Conservation (phyloP, 202 grass and related monocot genomes). For the Cymbopogon flexuosus region DNA sequence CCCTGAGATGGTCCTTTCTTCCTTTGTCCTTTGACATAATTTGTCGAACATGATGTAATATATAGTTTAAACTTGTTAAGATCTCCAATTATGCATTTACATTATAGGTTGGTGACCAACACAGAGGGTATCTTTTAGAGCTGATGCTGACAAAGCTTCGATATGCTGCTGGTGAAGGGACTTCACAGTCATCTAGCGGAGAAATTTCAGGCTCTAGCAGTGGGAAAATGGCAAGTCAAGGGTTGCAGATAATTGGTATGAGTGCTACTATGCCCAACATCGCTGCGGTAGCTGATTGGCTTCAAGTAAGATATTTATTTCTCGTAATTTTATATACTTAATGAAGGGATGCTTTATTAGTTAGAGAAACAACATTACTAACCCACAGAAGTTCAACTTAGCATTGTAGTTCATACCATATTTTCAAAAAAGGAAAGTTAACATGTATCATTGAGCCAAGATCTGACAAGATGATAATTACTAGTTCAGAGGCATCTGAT, state of each 20-base stretch:
- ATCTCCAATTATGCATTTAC: slow-evolving; percentile 17
- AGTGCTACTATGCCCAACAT: slow-evolving; percentile 99
- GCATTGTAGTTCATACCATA: neutral
- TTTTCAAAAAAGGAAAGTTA: neutral
- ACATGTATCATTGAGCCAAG: slow-evolving; percentile 9
- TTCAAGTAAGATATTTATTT: slow-evolving; percentile 61
- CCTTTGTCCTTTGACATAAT: slow-evolving; percentile 14
- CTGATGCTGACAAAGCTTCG: slow-evolving; percentile 91
- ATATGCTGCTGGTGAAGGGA: slow-evolving; percentile 88
- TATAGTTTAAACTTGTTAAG: neutral
- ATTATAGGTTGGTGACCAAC: slow-evolving; percentile 82
- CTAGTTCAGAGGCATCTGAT: neutral
- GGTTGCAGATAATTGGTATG: slow-evolving; percentile 94
- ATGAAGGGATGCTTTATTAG: neutral
- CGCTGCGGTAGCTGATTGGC: slow-evolving; percentile 83
- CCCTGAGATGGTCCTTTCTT: neutral
- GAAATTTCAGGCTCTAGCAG: slow-evolving; percentile 69
- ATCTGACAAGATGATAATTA: neutral
- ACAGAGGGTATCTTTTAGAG: slow-evolving; percentile 91
- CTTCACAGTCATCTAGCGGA: slow-evolving; percentile 55
- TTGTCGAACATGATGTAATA: slow-evolving; percentile 35
- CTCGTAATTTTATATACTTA: neutral
- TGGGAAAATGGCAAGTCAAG: slow-evolving; percentile 55
- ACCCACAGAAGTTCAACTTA: neutral
- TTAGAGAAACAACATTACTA: slow-evolving; percentile 8